Evolutionary conservation across 495 filamentous ascomycete species (phyloP), one percentile per base, ranked within the genome.

Genomic region (Oidiodendron maius): DNA sequence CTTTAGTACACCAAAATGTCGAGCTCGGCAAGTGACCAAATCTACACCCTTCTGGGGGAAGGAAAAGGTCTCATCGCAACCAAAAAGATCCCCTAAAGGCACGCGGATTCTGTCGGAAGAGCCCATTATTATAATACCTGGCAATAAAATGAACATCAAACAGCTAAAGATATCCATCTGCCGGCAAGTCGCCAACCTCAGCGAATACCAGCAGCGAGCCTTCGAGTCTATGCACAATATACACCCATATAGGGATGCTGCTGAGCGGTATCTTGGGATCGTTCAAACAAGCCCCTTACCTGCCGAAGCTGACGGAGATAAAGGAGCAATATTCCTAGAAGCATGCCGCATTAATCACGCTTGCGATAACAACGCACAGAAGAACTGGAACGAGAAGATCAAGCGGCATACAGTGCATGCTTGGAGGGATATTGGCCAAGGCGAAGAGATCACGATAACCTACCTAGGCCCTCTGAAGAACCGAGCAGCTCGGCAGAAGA

Each of bases 321-420:
- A 40, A 25, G 45, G 45, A 5, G 59, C 50, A 26, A 52, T 65
- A 24, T 68, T 68, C 52, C 49, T 57, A 15, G 50, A 61, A 20
- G 57, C 62, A 44, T 65, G 53, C 37, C 63, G 65, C 22, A 61
- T 69, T 52, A 69, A 69, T 51, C 66, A 69, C 40, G 56, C 63
- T 20, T 69, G 65, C 41, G 49, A 60, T 26, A 56, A 59, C 44
- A 67, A 67, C 50, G 62, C 61, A 34, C 52, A 59, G 44, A 64
- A 64, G 1, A 52, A n/a, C 20, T 67, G 65, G 66, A 69, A 69
- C 43, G 36, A 55, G 22, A 53, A 52, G 5, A 52, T 67, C 54
- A 45, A 56, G 18, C 50, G 44, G 22, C 53, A 54, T 25, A 69
- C 63, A n/a, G 50, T 67, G 26, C 65, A 67, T 56, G 66, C 66